Conservation (phyloP, 2,329 filamentous ascomycete genomes). For the Cladophialophora bantiana region DNA sequence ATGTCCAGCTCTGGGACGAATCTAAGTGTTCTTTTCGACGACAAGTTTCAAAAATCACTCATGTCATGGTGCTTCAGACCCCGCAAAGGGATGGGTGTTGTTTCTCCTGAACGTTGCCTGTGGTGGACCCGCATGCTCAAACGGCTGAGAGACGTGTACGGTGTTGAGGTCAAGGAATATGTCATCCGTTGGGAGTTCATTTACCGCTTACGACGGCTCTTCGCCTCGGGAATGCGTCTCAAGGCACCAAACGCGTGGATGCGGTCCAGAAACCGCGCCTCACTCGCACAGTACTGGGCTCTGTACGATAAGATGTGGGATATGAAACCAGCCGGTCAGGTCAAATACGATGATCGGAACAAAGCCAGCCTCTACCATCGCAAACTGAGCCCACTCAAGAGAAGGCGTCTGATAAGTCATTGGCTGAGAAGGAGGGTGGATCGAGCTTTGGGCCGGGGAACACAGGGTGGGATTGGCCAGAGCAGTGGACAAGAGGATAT, state of each 20-base stretch:
- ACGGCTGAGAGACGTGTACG: constrained; percentile 30
- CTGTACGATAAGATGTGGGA: constrained; percentile 36
- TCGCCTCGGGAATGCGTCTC: constrained; percentile 15
- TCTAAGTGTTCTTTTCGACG: constrained; percentile 53
- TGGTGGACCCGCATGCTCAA: constrained; percentile 35
- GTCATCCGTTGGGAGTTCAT: constrained; percentile 30
- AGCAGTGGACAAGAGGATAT: constrained; percentile 16
- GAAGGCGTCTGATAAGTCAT: constrained; percentile 4
- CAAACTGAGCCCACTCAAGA: constrained; percentile 10
- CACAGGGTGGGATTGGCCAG: not conserved
- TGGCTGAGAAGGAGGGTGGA: constrained; percentile 1
- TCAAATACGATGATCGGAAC: constrained; percentile 22
- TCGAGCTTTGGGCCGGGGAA: not conserved
- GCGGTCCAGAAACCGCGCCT: constrained; percentile 16
- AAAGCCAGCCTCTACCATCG: constrained; percentile 13
- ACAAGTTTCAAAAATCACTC: constrained; percentile 54
- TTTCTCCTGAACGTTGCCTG: constrained; percentile 32
- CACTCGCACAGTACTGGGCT: constrained; percentile 25
- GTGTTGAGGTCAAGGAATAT: constrained; percentile 28
- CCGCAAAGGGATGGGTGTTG: constrained; percentile 22
- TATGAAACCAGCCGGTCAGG: constrained; percentile 24
- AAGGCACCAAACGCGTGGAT: constrained; percentile 17
- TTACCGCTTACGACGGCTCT: constrained; percentile 26
- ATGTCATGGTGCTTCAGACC: constrained; percentile 58
- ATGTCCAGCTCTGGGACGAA: constrained; percentile 19